Evolutionary conservation across 2,329 filamentous ascomycete species (phyloP).

Genomic region (Microsporum audouinii): DNA sequence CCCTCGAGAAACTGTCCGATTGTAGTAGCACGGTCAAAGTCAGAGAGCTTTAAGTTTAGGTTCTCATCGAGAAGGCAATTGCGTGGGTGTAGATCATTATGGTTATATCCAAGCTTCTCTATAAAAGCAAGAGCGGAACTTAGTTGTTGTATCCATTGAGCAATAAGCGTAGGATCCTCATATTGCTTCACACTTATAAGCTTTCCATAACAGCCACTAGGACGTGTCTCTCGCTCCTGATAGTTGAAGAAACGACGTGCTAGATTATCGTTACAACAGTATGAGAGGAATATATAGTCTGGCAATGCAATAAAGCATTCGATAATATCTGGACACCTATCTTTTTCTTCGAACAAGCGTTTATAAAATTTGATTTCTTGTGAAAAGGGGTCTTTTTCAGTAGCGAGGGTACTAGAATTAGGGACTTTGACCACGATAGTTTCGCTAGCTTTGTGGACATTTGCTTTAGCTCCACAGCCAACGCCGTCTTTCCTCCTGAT

Average conservation of each 20-base stretch:
- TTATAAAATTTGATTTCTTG: slow-evolving; percentile 13
- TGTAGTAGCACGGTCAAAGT: slow-evolving; percentile 14
- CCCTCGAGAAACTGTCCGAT: slow-evolving; percentile 14
- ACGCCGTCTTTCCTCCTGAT: background rate
- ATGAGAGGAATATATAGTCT: slow-evolving; percentile 14
- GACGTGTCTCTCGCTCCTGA: slow-evolving; percentile 8
- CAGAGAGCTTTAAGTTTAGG: slow-evolving; percentile 11
- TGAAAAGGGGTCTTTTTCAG: slow-evolving; percentile 4
- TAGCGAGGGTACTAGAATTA: slow-evolving; percentile 5
- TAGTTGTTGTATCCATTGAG: slow-evolving; percentile 15
- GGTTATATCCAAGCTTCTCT: slow-evolving; percentile 14
- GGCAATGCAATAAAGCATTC: slow-evolving; percentile 14
- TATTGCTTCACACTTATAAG: slow-evolving; percentile 12
- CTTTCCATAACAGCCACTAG: slow-evolving; percentile 8
- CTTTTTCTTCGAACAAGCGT: slow-evolving; percentile 9
- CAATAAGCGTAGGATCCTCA: slow-evolving; percentile 14
- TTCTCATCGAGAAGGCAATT: slow-evolving; percentile 13
- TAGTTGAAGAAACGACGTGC: slow-evolving; percentile 3
- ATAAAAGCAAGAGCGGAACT: slow-evolving; percentile 15
- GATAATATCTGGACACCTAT: slow-evolving; percentile 13
- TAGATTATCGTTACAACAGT: slow-evolving; percentile 7
- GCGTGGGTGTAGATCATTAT: slow-evolving; percentile 9
- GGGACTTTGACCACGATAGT: slow-evolving; percentile 16
- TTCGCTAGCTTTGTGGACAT: slow-evolving; percentile 6
- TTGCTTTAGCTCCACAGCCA: background rate